phyloP scores from a whole-genome alignment of 306 rosid genomes.

The Begonia fuchsioides region DNA sequence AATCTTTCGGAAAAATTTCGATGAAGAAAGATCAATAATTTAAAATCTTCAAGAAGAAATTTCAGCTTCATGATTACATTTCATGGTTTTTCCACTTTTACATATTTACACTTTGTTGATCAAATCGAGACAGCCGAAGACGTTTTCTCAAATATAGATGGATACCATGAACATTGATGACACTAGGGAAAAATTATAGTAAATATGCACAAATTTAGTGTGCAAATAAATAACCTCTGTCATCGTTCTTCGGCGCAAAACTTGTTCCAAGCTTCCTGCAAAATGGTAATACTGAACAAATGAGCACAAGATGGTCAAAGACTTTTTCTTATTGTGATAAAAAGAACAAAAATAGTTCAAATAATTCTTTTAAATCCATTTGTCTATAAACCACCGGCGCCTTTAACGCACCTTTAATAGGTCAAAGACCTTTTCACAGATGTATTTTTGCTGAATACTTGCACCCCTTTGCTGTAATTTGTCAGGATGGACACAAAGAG shows the following conservation, averaged over 20 bases:
- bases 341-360: too few species aligned
- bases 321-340: too few species aligned
- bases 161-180: too few species aligned
- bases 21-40: constrained; percentile 20
- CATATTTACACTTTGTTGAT: too few species aligned
- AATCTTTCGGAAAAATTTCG: constrained; percentile 21
- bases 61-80: too few species aligned
- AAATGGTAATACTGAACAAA: constrained; percentile 5
- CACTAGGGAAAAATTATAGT: too few species aligned
- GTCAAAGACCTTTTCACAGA: constrained; percentile 91
- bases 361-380: too few species aligned
- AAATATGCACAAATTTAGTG: too few species aligned
- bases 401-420: constrained; percentile 60
- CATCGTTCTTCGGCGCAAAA: constrained; percentile 88
- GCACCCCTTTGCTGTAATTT: constrained; percentile 92
- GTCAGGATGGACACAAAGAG: constrained; percentile 93
- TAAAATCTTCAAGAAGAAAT: constrained; percentile 2
- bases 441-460: constrained; percentile 72
- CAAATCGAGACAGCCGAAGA: too few species aligned
- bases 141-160: too few species aligned
- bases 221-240: neutral
- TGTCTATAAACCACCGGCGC: neutral
- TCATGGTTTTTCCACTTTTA: too few species aligned
- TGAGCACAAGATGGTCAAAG: neutral
- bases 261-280: constrained; percentile 95